A percentile compares a stretch with the other conserved stretches of the same genome.
Conservation (phyloP, 2,329 filamentous ascomycete species). For the Aspergillus hiratsukae region DNA sequence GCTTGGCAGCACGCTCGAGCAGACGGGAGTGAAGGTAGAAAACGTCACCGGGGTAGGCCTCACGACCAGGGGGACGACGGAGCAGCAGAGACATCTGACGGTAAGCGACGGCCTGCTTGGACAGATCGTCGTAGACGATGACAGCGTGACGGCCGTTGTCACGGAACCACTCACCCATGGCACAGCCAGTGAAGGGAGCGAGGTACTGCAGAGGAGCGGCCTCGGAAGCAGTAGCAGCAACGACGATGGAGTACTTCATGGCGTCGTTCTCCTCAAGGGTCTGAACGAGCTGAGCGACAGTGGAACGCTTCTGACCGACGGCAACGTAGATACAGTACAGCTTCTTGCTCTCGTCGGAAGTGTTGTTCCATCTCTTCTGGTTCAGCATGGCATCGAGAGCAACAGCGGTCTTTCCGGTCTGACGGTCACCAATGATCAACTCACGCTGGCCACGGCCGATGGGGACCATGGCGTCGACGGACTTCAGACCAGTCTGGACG, state of each 20-base stretch:
- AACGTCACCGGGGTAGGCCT: slow-evolving; percentile 98
- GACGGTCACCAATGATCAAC: slow-evolving; percentile 99
- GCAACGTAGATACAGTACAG: slow-evolving; percentile 99
- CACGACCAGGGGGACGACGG: slow-evolving; percentile 95
- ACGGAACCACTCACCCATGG: slow-evolving; percentile 69
- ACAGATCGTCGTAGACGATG: slow-evolving; percentile 90
- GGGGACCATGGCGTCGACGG: slow-evolving; percentile 98
- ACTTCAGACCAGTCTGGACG: slow-evolving; percentile 99
- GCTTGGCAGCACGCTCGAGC: slow-evolving; percentile 98
- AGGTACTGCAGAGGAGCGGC: slow-evolving; percentile 92
- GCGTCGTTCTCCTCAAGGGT: slow-evolving; percentile 99
- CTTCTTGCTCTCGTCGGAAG: slow-evolving; percentile 89
- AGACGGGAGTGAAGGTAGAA: slow-evolving; percentile 99
- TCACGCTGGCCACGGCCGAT: slow-evolving; percentile 99
- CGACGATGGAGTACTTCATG: slow-evolving; percentile 95
- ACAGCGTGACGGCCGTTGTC: slow-evolving; percentile 85
- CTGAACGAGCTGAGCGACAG: slow-evolving; percentile 98
- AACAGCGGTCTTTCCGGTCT: slow-evolving; percentile 99
- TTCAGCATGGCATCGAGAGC: slow-evolving; percentile 97
- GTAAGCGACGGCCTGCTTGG: slow-evolving; percentile 96
- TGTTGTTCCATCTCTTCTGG: slow-evolving; percentile 96
- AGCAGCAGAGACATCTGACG: slow-evolving; percentile 98
- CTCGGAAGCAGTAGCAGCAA: slow-evolving; percentile 95
- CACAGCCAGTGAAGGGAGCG: slow-evolving; percentile 78
- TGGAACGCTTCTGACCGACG: slow-evolving; percentile 98